These are phyloP conservation scores for Gaultheria prostrata DNA, from an alignment of 148 eudicot genomes.

Conservation along the genomic window DNA sequence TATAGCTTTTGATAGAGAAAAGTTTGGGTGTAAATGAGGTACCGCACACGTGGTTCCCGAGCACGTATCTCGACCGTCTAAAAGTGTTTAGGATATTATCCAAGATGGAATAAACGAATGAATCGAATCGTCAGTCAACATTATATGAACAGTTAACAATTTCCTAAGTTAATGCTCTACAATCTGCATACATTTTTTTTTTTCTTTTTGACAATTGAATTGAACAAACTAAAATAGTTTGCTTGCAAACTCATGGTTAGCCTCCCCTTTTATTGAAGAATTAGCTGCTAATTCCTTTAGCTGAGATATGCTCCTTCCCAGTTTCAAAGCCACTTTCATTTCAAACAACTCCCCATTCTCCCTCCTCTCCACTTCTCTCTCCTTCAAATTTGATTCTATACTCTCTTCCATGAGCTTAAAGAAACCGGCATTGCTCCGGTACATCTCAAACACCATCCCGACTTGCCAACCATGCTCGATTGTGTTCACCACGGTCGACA, in stretches of 20 bases:
- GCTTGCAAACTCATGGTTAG: constrained; percentile 61
- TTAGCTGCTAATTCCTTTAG: constrained; percentile 40
- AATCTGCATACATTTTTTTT: too few species aligned
- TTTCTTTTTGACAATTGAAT: not conserved
- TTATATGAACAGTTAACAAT: too few species aligned
- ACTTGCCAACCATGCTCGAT: constrained; percentile 37
- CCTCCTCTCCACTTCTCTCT: constrained; percentile 28
- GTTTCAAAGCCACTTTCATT: constrained; percentile 62
- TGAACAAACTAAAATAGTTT: constrained; percentile 41
- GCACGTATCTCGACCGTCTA: too few species aligned
- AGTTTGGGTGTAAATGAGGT: too few species aligned
- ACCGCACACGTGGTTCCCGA: too few species aligned
- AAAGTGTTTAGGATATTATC: too few species aligned
- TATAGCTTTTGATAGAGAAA: too few species aligned
- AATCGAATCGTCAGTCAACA: too few species aligned
- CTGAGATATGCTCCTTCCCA: constrained; percentile 62
- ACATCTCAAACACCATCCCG: constrained; percentile 62
- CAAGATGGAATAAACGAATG: too few species aligned
- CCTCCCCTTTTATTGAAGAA: constrained; percentile 31
- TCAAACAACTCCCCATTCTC: constrained; percentile 66
- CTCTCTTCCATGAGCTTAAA: constrained; percentile 36
- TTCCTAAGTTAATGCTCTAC: too few species aligned
- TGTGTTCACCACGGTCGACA: constrained; percentile 29
- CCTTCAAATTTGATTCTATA: constrained; percentile 31
- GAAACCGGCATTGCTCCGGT: constrained; percentile 35